Percentiles rank a stretch among this genome's conserved stretches.
These are phyloP conservation scores for Penium margaritaceum DNA, from an alignment of 139 green algal genomes.

Conservation along the genomic window DNA sequence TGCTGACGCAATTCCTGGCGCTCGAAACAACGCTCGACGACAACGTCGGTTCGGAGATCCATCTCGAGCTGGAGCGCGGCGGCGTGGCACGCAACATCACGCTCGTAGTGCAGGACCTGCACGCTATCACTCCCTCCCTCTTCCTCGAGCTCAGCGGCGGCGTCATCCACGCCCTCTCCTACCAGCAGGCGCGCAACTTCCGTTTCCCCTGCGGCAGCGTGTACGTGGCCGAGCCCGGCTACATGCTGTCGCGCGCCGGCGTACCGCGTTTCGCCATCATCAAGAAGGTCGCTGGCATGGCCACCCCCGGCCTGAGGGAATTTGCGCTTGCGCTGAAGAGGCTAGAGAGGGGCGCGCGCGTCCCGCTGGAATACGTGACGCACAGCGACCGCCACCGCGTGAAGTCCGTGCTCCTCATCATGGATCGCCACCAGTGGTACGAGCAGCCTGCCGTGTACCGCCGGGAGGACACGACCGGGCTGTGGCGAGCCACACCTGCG, in stretches of 20 bases:
- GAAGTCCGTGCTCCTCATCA: constrained; percentile 30
- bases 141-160: constrained; percentile 75
- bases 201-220: constrained; percentile 53
- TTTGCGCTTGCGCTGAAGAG: constrained; percentile 44
- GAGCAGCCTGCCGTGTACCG: constrained; percentile 62
- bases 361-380: constrained; percentile 68
- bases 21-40: constrained; percentile 74
- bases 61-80: constrained; percentile 59
- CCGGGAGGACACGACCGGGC: constrained; percentile 59
- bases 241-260: constrained; percentile 50
- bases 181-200: constrained; percentile 79
- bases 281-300: constrained; percentile 54
- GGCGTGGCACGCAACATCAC: constrained; percentile 48
- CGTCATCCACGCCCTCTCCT: constrained; percentile 70
- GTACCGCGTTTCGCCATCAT: constrained; percentile 77
- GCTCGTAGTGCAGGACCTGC: constrained; percentile 64
- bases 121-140: constrained; percentile 47
- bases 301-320: constrained; percentile 61
- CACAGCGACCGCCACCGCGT: constrained; percentile 52
- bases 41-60: constrained; percentile 47
- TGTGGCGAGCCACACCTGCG: constrained; percentile 31
- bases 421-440: constrained; percentile 63
- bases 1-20: constrained; percentile 70
- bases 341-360: constrained; percentile 43
- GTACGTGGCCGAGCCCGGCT: constrained; percentile 74